phyloP scores from a whole-genome alignment of 2,329 filamentous ascomycete species.

The Trichoderma koningii region DNA sequence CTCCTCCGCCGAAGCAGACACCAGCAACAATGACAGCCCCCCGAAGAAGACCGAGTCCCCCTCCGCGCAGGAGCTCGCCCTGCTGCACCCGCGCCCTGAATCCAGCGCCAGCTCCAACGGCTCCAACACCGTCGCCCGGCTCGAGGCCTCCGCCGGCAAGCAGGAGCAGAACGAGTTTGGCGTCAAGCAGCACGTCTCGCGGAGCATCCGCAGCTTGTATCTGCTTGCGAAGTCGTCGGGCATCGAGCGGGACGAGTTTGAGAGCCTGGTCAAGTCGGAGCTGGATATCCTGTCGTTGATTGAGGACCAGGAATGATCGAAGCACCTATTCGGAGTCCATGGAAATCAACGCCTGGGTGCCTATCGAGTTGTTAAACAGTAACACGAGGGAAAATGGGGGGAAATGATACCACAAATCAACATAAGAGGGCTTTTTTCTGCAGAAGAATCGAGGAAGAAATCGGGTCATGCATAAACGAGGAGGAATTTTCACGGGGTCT shows the following conservation, averaged over 20 bases:
- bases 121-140: slow-evolving; percentile 61
- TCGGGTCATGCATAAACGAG: background rate
- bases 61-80: slow-evolving; percentile 43
- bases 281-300: slow-evolving; percentile 69
- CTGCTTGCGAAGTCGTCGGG: slow-evolving; percentile 69
- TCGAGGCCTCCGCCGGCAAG: slow-evolving; percentile 57
- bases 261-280: slow-evolving; percentile 69
- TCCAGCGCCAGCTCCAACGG: slow-evolving; percentile 61
- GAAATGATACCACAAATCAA: no score
- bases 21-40: slow-evolving; percentile 31
- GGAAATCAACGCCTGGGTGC: no score
- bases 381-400: no score
- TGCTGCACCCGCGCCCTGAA: slow-evolving; percentile 57
- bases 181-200: slow-evolving; percentile 76
- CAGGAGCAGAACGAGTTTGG: slow-evolving; percentile 69
- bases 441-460: background rate
- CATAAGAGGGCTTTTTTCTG: no score
- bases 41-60: background rate
- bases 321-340: no score
- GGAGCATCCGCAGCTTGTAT: slow-evolving; percentile 76
- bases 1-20: slow-evolving; percentile 46
- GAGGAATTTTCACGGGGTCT: background rate
- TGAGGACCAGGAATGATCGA: slow-evolving; percentile 53
- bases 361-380: no score
- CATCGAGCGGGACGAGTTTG: slow-evolving; percentile 75